Evolutionary conservation across 73 alveolate species (phyloP), one percentile per base, ranked within the genome.

Genomic region (Uronychia setigera): DNA sequence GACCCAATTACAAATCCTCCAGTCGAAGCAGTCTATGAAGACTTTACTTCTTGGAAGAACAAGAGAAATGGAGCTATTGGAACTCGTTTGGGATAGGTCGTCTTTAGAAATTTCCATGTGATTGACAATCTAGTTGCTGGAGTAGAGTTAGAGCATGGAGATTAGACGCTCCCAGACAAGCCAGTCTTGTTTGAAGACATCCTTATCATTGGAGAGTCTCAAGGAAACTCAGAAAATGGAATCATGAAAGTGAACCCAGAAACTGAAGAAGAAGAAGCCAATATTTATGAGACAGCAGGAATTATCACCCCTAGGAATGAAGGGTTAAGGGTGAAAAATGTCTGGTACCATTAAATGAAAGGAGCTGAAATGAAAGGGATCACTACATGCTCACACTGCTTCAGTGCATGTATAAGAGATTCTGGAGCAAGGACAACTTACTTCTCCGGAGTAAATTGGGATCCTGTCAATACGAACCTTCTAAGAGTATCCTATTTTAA

Each of bases 261-360:
- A 74, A 78, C 91, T 19, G 87, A 35, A 26, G 81, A 82, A 0
- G 87, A 77, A 35, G 84, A 60, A 19, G 9, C 80, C 32, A 46
- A 79, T 30, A 59, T 76, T 59, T 74, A 32, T 26, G 87, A 79
- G 0, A 59, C 91, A n/a, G 59, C 89, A 58, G 97, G 96, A 1
- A 14, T 93, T 29, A 88, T 87, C 0, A 86, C 92, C 0, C 94
- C 97, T 30, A 86, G 95, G 81, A 77, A 94, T n/a, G 95, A 93
- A 83, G 93, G 93, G 33, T 77, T 93, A 32, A 58, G 81, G 35
- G 92, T 90, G 26, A 77, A 93, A 74, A 78, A 78, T 34, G 75
- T 76, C 0, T 59, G 88, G 29, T 82, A 91, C 59, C 86, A 87
- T 80, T 87, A 91, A 57, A 91, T 85, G 81, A 87, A 89, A 19